phyloP scores from a whole-genome alignment of 768 basidiomycete species.

The Thelephora aurantiotincta region DNA sequence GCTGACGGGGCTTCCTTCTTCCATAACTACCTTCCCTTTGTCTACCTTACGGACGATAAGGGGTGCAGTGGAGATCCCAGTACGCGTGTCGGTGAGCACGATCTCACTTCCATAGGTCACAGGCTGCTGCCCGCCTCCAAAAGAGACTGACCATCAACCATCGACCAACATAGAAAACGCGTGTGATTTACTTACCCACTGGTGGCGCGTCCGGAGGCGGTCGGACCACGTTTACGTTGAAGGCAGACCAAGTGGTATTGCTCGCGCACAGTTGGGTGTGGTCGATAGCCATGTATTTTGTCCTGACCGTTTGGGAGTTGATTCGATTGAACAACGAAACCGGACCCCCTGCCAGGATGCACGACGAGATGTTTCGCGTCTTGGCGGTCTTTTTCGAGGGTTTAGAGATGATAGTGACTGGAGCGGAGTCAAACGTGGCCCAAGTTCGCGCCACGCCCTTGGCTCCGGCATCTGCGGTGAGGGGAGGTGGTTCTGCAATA shows the following conservation, averaged over 20 bases:
- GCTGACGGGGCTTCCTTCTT: conserved; percentile 85
- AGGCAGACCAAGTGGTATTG: conserved; percentile 86
- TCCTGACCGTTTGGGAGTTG: conserved; percentile 92
- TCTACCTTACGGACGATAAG: conserved; percentile 87
- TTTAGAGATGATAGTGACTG: conserved; percentile 91
- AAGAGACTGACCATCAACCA: conserved; percentile 1
- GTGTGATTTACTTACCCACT: conserved; percentile 47
- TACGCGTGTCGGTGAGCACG: conserved; percentile 69
- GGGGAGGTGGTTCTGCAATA: conserved; percentile 61
- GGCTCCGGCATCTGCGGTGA: conserved; percentile 26
- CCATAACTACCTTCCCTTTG: conserved; percentile 74
- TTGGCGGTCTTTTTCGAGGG: conserved; percentile 96
- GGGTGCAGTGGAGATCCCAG: conserved; percentile 76
- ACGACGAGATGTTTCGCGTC: conserved; percentile 82
- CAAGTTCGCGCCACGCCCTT: conserved; percentile 51
- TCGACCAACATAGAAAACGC: conserved; percentile 14
- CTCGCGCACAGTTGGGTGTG: conserved; percentile 74
- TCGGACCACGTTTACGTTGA: conserved; percentile 82
- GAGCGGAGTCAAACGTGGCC: conserved; percentile 87
- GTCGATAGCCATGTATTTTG: conserved; percentile 95
- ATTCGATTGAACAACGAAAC: conserved; percentile 93
- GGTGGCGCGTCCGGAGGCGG: conserved; percentile 51
- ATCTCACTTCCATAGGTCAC: conserved; percentile 90
- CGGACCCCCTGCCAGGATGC: conserved; percentile 79
- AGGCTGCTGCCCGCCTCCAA: conserved; percentile 47